phyloP scores from a whole-genome alignment of 83 land plant genomes.

The Diphasiastrum complanatum region DNA sequence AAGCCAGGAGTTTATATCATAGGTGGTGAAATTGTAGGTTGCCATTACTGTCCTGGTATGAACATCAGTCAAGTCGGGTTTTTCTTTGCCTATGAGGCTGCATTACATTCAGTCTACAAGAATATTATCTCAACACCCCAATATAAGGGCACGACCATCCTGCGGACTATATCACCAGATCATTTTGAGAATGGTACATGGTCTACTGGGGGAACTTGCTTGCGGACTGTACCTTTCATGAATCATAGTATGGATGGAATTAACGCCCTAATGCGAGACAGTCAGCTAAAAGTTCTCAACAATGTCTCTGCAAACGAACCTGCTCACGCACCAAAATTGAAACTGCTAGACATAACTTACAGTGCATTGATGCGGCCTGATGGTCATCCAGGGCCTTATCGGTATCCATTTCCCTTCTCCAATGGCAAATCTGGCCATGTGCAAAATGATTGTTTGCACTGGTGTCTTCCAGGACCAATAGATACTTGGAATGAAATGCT shows the following conservation, averaged over 20 bases:
- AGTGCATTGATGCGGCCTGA: constrained; percentile 47
- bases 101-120: constrained; percentile 24
- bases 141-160: constrained; percentile 36
- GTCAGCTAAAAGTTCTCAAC: constrained; percentile 48
- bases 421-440: constrained; percentile 26
- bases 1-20: constrained; percentile 25
- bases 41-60: constrained; percentile 39
- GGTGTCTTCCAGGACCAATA: constrained; percentile 58
- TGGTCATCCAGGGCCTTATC: constrained; percentile 60
- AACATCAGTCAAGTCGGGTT: constrained; percentile 22
- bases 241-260: constrained; percentile 32
- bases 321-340: constrained; percentile 26
- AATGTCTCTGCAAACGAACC: constrained; percentile 30
- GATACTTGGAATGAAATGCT: constrained; percentile 59
- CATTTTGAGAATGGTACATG: constrained; percentile 78
- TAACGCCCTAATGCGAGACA: constrained; percentile 23
- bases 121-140: constrained; percentile 21
- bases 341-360: constrained; percentile 43
- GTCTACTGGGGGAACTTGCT: constrained; percentile 63
- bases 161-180: constrained; percentile 61
- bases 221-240: constrained; percentile 49
- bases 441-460: constrained; percentile 61
- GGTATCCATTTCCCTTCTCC: constrained; percentile 44
- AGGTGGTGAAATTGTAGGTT: constrained; percentile 21
- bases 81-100: constrained; percentile 28